These are phyloP conservation scores for Solanum tarapatanum DNA, from an alignment of 257 asterid genomes.

Conservation along the genomic window DNA sequence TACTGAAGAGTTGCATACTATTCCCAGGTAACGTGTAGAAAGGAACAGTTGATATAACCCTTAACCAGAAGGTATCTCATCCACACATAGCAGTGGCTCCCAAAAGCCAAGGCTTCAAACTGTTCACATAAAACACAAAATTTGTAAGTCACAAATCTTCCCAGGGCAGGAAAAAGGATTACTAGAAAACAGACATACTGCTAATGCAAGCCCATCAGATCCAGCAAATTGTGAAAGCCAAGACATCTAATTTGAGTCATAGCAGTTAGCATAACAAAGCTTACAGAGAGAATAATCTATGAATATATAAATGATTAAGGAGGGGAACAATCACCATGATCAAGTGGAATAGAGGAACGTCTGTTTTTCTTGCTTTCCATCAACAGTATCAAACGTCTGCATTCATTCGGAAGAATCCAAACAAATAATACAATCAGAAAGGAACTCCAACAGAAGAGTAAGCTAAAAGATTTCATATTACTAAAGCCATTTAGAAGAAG, in stretches of 20 bases:
- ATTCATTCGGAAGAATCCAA: conserved; percentile 6
- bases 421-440: not conserved
- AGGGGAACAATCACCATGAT: conserved; percentile 47
- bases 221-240: conserved; percentile 32
- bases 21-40: conserved; percentile 83
- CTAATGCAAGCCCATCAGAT: conserved; percentile 89
- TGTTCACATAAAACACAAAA: conserved; percentile 11
- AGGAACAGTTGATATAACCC: conserved; percentile 71
- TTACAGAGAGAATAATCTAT: not conserved
- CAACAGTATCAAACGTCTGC: conserved; percentile 84
- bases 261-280: not conserved
- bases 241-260: conserved; percentile 3
- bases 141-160: conserved; percentile 1
- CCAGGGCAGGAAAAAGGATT: conserved; percentile 4
- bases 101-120: conserved; percentile 85
- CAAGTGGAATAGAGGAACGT: conserved; percentile 48
- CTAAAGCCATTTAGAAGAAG: not conserved
- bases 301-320: not conserved
- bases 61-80: conserved; percentile 59
- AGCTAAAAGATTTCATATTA: not conserved
- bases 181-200: conserved; percentile 41
- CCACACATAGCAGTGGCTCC: conserved; percentile 81
- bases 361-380: conserved; percentile 87
- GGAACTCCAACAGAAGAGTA: not conserved
- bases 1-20: conserved; percentile 26